Evolutionary conservation across 768 basidiomycete genomes (phyloP).

Genomic region (Rhizopogon rudus): DNA sequence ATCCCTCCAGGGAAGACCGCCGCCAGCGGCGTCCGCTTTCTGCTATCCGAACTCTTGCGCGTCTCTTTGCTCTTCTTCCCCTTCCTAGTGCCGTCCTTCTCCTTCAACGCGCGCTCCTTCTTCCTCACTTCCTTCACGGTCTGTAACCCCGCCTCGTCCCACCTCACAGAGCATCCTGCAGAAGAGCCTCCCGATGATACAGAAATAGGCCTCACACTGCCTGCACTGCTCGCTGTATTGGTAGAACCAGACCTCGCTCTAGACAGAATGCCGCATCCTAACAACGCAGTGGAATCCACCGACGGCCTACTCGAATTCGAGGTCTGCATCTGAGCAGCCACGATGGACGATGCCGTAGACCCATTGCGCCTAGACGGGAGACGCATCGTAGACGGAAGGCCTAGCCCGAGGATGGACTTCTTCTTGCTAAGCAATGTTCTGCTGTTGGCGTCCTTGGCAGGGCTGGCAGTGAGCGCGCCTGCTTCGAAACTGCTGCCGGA

Average conservation of each 20-base stretch:
- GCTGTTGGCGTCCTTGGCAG: conserved; percentile 2
- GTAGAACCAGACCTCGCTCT: conserved; percentile 34
- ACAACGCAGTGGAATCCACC: conserved; percentile 25
- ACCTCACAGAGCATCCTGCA: conserved; percentile 37
- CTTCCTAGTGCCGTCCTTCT: conserved; percentile 26
- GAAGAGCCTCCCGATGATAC: conserved; percentile 38
- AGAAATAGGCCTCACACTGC: conserved; percentile 45
- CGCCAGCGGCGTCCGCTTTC: conserved; percentile 47
- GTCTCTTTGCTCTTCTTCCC: conserved; percentile 22
- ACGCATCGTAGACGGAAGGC: conserved; percentile 52
- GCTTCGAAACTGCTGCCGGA: conserved; percentile 68
- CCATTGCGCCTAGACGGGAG: conserved; percentile 32
- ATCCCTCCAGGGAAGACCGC: conserved; percentile 53
- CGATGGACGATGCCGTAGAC: conserved; percentile 32
- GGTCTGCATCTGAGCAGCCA: conserved; percentile 8
- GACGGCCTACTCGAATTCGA: conserved; percentile 20
- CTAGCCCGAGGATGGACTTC: conserved; percentile 55
- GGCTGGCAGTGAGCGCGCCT: conserved; percentile 44
- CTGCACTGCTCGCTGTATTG: conserved; percentile 28
- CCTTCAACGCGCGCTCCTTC: conserved; percentile 30
- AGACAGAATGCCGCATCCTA: conserved; percentile 26
- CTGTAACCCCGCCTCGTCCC: conserved; percentile 47
- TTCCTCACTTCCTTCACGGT: conserved; percentile 44
- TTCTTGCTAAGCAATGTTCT: conserved; percentile 38
- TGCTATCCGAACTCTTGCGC: conserved; percentile 43